Conservation (phyloP, 306 rosid species). For the Albizia julibrissin region DNA sequence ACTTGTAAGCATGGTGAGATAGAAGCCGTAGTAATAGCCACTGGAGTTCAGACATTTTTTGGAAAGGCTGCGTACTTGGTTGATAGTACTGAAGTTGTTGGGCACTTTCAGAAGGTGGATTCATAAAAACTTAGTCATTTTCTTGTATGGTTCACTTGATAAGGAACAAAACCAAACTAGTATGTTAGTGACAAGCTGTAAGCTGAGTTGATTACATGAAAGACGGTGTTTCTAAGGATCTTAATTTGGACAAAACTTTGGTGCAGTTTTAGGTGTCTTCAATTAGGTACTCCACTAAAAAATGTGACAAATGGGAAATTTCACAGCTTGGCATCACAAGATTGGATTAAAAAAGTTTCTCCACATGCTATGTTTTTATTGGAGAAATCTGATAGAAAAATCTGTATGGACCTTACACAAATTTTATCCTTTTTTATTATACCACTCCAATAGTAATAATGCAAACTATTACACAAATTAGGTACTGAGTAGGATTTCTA, state of each 20-base stretch:
- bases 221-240: not conserved
- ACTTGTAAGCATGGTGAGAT: constrained; percentile 92
- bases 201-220: constrained; percentile 4
- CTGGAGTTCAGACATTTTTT: constrained; percentile 79
- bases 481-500: not conserved
- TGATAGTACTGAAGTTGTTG: constrained; percentile 67
- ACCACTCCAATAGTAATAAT: not conserved
- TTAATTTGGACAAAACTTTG: not conserved
- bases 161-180: constrained; percentile 1
- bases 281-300: no score
- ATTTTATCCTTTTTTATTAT: not conserved
- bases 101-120: constrained; percentile 82
- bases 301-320: not conserved
- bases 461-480: no score
- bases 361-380: not conserved
- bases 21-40: constrained; percentile 87
- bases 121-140: constrained; percentile 3
- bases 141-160: constrained; percentile 7
- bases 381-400: not conserved
- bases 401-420: not conserved
- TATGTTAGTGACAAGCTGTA: not conserved
- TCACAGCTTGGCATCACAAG: not conserved
- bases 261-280: not conserved
- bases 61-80: constrained; percentile 87
- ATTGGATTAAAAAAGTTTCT: not conserved